Percentiles rank a stretch among this genome's conserved stretches.
These are phyloP conservation scores for Apiotrichum akiyoshidainum DNA, from an alignment of 1,284 basidiomycete genomes.

Conservation along the genomic window DNA sequence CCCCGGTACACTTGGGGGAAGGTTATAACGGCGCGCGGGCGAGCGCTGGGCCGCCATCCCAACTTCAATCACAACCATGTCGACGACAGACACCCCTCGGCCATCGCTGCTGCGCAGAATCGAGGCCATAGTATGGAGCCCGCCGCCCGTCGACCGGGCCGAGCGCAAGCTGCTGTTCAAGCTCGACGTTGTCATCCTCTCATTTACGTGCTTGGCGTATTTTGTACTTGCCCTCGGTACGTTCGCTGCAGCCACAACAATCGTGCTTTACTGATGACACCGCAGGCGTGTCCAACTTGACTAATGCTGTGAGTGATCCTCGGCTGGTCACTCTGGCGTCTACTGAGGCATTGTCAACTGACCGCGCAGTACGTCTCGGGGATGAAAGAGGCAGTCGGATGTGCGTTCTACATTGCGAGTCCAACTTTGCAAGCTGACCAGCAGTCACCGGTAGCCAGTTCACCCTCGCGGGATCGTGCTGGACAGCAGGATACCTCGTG, in stretches of 20 bases:
- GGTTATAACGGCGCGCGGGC: too few relatives aligned
- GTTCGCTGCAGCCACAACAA: neutral
- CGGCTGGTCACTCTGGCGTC: neutral
- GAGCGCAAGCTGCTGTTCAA: conserved; percentile 10
- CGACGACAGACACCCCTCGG: too few relatives aligned
- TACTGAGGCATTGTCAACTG: neutral
- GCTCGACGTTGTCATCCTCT: conserved; percentile 6
- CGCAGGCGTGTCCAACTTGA: conserved; percentile 2
- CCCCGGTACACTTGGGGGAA: too few relatives aligned
- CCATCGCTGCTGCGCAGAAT: neutral
- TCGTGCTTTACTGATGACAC: neutral
- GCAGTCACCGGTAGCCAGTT: conserved; percentile 3
- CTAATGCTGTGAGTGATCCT: conserved; percentile 1
- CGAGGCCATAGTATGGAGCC: neutral
- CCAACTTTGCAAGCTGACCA: neutral
- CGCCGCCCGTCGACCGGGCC: neutral
- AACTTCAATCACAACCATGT: too few relatives aligned
- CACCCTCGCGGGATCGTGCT: conserved; percentile 2
- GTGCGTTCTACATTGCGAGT: neutral
- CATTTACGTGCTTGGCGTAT: neutral
- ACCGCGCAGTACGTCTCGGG: conserved; percentile 4
- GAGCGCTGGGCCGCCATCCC: too few relatives aligned
- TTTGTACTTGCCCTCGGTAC: neutral
- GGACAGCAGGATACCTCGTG: conserved; percentile 10
- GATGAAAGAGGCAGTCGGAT: conserved; percentile 10